These are phyloP conservation scores for Arctium lappa DNA, from an alignment of 129 eudicot genomes.

Conservation along the genomic window DNA sequence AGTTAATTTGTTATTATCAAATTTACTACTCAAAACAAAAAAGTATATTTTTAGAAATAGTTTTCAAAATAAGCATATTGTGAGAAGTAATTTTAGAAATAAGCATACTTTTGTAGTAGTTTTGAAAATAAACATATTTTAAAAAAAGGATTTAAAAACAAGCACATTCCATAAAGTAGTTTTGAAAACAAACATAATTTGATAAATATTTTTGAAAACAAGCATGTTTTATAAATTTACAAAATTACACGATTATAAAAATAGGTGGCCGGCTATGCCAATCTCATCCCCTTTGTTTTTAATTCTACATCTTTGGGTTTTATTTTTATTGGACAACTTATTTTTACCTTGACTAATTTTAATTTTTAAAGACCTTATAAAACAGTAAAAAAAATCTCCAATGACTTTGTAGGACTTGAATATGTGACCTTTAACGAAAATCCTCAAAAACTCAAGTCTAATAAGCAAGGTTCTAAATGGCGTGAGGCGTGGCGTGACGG, in stretches of 20 bases:
- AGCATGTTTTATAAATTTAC: background rate
- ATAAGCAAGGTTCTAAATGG: too few species aligned
- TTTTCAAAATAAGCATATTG: background rate
- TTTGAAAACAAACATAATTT: background rate
- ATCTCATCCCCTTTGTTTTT: slow-evolving; percentile 12
- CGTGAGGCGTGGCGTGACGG: too few species aligned
- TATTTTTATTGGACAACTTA: slow-evolving; percentile 9
- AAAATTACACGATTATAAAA: slow-evolving; percentile 10
- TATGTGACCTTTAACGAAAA: too few species aligned
- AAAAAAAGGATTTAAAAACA: background rate
- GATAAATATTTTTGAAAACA: background rate
- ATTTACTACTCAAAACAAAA: background rate
- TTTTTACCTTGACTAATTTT: background rate
- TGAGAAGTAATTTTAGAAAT: background rate
- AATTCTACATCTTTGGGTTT: slow-evolving; percentile 3
- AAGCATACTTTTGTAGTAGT: background rate
- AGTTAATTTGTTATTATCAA: background rate
- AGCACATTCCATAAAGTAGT: background rate
- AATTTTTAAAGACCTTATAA: too few species aligned
- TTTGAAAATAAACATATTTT: background rate
- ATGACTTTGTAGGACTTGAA: too few species aligned
- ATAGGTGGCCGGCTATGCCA: slow-evolving; percentile 30
- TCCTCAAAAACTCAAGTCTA: too few species aligned
- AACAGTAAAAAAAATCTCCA: too few species aligned
- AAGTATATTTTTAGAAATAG: background rate